Conservation (phyloP, 1,284 basidiomycete genomes). For the Mycena citricolor region DNA sequence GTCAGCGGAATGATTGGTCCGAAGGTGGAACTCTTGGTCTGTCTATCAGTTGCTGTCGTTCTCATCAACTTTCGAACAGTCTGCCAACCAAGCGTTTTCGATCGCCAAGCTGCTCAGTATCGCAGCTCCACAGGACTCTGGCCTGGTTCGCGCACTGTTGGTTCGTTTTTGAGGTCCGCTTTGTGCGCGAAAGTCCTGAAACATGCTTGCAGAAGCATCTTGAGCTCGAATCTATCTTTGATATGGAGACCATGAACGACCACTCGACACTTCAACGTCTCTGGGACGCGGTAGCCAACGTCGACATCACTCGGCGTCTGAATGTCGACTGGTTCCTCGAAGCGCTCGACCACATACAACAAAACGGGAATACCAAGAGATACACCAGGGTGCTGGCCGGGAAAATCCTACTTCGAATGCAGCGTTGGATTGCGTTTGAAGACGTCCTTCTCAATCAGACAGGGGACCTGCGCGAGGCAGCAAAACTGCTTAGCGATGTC, state of each 20-base stretch:
- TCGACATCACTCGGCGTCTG: conserved; percentile 54
- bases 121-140: conserved; percentile 62
- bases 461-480: conserved; percentile 49
- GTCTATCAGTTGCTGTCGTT: conserved; percentile 6
- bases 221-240: conserved; percentile 55
- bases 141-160: conserved; percentile 47
- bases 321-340: conserved; percentile 41
- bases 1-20: conserved; percentile 51
- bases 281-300: conserved; percentile 60
- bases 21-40: conserved; percentile 40
- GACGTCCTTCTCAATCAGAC: conserved; percentile 55
- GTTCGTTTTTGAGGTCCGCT: conserved; percentile 29
- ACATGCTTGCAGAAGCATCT: conserved; percentile 46
- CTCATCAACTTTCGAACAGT: conserved; percentile 35
- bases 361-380: conserved; percentile 38
- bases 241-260: conserved; percentile 46
- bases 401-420: conserved; percentile 48
- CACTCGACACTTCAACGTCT: conserved; percentile 55
- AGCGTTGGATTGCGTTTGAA: conserved; percentile 60
- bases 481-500: conserved; percentile 54
- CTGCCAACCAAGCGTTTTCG: conserved; percentile 52
- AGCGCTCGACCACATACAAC: conserved; percentile 41
- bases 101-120: conserved; percentile 60
- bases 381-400: conserved; percentile 44
- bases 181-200: conserved; percentile 1